phyloP scores from a whole-genome alignment of 768 basidiomycete genomes.

The Strobilomyces dryophilus region DNA sequence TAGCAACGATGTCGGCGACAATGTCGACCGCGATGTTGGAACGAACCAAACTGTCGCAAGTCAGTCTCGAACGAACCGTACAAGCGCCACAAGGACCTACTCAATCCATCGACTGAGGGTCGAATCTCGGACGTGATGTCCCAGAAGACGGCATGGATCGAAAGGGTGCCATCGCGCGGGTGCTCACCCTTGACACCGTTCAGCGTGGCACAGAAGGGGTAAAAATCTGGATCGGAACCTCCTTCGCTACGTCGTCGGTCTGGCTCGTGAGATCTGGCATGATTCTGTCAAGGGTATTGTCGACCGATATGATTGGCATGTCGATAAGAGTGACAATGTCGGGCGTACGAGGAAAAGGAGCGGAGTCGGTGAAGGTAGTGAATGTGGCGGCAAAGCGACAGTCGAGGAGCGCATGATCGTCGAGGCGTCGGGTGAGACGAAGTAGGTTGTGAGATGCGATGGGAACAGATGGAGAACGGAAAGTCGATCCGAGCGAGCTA shows the following conservation, averaged over 20 bases:
- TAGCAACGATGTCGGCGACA: too few relatives aligned
- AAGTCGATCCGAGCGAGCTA: not conserved
- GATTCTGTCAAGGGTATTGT: too few relatives aligned
- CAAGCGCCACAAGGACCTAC: not conserved
- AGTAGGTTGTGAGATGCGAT: not conserved
- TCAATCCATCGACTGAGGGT: not conserved
- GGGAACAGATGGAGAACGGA: slow-evolving; percentile 3
- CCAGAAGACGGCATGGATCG: slow-evolving; percentile 28
- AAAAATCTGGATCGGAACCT: too few relatives aligned
- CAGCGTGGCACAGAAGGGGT: too few relatives aligned
- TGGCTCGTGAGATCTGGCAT: too few relatives aligned
- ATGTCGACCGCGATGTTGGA: too few relatives aligned
- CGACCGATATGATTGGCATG: too few relatives aligned
- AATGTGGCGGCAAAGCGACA: slow-evolving; percentile 27
- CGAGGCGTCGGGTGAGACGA: slow-evolving; percentile 18
- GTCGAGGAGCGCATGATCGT: slow-evolving; percentile 38
- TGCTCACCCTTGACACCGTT: too few relatives aligned
- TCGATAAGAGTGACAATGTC: too few relatives aligned
- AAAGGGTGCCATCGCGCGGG: not conserved
- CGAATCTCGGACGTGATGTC: not conserved
- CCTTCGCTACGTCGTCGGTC: too few relatives aligned
- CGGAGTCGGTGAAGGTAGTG: slow-evolving; percentile 24
- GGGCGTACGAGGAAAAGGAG: slow-evolving; percentile 10
- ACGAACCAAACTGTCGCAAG: not conserved
- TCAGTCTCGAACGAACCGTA: not conserved